phyloP scores from a whole-genome alignment of 495 filamentous ascomycete species.

The Rhypophila decipiens region DNA sequence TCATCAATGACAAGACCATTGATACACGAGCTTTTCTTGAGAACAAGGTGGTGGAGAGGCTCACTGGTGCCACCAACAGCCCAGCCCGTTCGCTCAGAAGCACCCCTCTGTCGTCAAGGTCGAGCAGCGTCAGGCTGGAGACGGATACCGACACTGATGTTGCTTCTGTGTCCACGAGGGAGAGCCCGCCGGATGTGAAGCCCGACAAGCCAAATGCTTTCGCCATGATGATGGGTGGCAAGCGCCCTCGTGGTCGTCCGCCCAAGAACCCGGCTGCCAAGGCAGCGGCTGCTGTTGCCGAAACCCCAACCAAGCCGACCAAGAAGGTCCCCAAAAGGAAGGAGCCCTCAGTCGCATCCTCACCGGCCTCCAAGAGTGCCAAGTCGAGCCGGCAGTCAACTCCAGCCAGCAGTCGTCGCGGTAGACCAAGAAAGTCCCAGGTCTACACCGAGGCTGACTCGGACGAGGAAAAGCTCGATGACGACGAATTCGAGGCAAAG shows the following conservation, averaged over 20 bases:
- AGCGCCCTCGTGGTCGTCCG: slow-evolving; percentile 13
- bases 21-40: slow-evolving; percentile 76
- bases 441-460: slow-evolving; percentile 45
- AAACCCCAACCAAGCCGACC: slow-evolving; percentile 10
- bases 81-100: slow-evolving; percentile 20
- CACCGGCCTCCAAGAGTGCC: slow-evolving; percentile 52
- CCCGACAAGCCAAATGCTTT: slow-evolving; percentile 34
- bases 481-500: slow-evolving; percentile 65
- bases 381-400: slow-evolving; percentile 69
- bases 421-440: slow-evolving; percentile 32
- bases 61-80: slow-evolving; percentile 42
- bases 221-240: slow-evolving; percentile 42
- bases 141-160: slow-evolving; percentile 6
- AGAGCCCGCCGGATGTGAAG: slow-evolving; percentile 12
- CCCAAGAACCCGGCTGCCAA: slow-evolving; percentile 8
- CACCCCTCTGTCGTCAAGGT: slow-evolving; percentile 34
- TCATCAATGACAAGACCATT: slow-evolving; percentile 65
- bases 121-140: slow-evolving; percentile 24
- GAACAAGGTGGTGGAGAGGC: slow-evolving; percentile 69
- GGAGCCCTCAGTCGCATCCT: slow-evolving; percentile 22
- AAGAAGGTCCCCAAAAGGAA: slow-evolving; percentile 41
- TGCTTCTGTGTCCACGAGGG: not conserved
- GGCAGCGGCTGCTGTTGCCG: not conserved
- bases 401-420: slow-evolving; percentile 50
- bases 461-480: slow-evolving; percentile 68